These are phyloP conservation scores for Ceratobasidium sp. DNA, from an alignment of 1,284 basidiomycete genomes.

Conservation along the genomic window DNA sequence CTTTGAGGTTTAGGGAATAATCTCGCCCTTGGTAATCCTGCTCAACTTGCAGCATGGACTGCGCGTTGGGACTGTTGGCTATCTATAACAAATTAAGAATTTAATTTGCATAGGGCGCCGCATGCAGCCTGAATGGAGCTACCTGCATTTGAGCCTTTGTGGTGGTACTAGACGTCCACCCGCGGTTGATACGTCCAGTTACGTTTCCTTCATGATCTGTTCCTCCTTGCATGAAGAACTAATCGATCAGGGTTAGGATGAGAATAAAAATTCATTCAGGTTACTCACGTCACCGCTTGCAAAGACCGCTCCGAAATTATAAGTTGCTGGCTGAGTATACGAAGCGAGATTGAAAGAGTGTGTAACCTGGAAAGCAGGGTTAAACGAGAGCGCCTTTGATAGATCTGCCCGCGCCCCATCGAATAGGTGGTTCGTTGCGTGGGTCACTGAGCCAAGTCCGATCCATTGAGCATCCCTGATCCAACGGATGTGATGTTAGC, in stretches of 20 bases:
- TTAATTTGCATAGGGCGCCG: background rate
- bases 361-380: slow-evolving; percentile 97
- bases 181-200: slow-evolving; percentile 90
- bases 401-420: slow-evolving; percentile 97
- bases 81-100: slow-evolving; percentile 42
- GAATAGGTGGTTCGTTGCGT: slow-evolving; percentile 95
- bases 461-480: slow-evolving; percentile 2
- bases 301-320: slow-evolving; percentile 96
- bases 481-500: background rate
- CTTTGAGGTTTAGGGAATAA: slow-evolving; percentile 90
- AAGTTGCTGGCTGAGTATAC: slow-evolving; percentile 80
- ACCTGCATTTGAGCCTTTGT: slow-evolving; percentile 95
- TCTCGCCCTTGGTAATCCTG: slow-evolving; percentile 95
- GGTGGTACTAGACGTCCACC: slow-evolving; percentile 84
- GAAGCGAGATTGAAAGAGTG: slow-evolving; percentile 94
- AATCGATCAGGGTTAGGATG: slow-evolving; percentile 50
- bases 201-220: slow-evolving; percentile 95
- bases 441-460: slow-evolving; percentile 72
- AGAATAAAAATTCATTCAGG: slow-evolving; percentile 10
- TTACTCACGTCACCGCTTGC: slow-evolving; percentile 82
- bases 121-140: slow-evolving; percentile 53
- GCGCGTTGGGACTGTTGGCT: slow-evolving; percentile 63
- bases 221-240: slow-evolving; percentile 94
- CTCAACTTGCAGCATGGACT: slow-evolving; percentile 93
- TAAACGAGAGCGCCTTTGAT: slow-evolving; percentile 92